Base-by-base conservation (phyloP, 306 rosid genomes). In the Cercis canadensis region DNA sequence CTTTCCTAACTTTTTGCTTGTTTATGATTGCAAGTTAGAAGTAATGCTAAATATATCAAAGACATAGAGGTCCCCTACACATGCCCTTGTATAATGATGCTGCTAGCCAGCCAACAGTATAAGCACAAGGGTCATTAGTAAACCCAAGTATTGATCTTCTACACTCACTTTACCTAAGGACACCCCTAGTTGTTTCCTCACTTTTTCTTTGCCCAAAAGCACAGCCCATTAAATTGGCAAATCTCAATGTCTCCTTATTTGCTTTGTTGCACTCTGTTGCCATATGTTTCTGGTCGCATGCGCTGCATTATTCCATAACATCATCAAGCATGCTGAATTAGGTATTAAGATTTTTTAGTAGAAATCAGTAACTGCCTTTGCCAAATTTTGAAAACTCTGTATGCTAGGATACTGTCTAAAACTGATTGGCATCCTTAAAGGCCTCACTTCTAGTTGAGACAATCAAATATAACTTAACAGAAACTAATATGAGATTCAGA, bases 281-380 rank as follows among this genome's bases (percentile, higher is more conserved):
- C 63, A 36, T 45, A 7, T 44, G 49, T 50, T 69, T 32, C 9
- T 8, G 19, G 8, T 46, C 43, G 67, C 81, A 62, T 64, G 77
- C 67, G 65, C 31, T 77, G 29, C 55, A 62, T 70, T 55, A 54
- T 77, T 55, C 37, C 14, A n/a, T 29, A 19, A 43, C 37, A 8
- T 33, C 47, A 17, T 41, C 69, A 31, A 4, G 43, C 56, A 4
- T 44, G 24, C 7, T 45, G 55, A 45, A 63, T 37, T 11, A 44
- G 32, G 40, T 24, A 24, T 24, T 3, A 24, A 24, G 29, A 24
- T 24, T 24, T 24, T 1, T 24, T 24, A 24, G 3, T 24, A 3
- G 2, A 24, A 24, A 24, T 24, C 2, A 24, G 3, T 24, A 3
- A 24, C 29, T n/a, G n/a, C n/a, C n/a, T n/a, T n/a, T 24, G 29